phyloP scores from a whole-genome alignment of 805 yeast species.

The Metschnikowia colocasiae region DNA sequence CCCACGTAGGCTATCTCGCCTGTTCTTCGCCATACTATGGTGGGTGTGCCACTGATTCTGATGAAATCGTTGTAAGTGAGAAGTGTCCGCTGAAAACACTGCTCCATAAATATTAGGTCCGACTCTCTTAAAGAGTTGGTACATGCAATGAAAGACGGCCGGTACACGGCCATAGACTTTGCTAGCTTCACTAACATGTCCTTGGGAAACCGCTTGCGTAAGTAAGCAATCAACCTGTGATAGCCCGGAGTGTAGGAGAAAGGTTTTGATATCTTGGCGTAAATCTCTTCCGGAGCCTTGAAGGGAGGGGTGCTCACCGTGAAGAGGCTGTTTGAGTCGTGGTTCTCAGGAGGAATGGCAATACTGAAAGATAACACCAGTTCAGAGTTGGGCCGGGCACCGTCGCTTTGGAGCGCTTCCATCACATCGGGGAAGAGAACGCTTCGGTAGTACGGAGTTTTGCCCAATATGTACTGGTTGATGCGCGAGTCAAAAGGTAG shows the following conservation, averaged over 20 bases:
- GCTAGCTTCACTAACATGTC: conserved; percentile 76
- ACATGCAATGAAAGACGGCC: conserved; percentile 92
- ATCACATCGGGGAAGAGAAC: conserved; percentile 60
- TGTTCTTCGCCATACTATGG: conserved; percentile 92
- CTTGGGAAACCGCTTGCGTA: conserved; percentile 66
- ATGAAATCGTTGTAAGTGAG: conserved; percentile 86
- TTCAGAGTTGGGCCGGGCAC: conserved; percentile 41
- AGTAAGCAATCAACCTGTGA: conserved; percentile 72
- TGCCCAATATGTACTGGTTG: conserved; percentile 67
- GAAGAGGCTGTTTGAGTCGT: background rate
- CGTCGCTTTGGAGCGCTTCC: conserved; percentile 40
- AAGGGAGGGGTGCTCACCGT: conserved; percentile 18
- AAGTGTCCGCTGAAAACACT: conserved; percentile 89
- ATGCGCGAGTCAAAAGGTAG: conserved; percentile 55
- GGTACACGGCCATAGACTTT: conserved; percentile 79
- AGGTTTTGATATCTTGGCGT: conserved; percentile 68
- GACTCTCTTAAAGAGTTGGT: conserved; percentile 85
- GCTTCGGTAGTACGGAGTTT: conserved; percentile 37
- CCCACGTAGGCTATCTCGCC: conserved; percentile 95
- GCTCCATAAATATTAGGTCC: conserved; percentile 92
- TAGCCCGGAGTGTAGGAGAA: conserved; percentile 90
- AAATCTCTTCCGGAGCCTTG: conserved; percentile 74
- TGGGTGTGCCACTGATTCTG: conserved; percentile 85
- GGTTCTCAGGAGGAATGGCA: conserved; percentile 22
- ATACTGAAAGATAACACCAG: conserved; percentile 47